Evolutionary conservation across 345 rosid genomes (phyloP), one percentile per base, ranked within the genome.

Genomic region (Ricinus communis): DNA sequence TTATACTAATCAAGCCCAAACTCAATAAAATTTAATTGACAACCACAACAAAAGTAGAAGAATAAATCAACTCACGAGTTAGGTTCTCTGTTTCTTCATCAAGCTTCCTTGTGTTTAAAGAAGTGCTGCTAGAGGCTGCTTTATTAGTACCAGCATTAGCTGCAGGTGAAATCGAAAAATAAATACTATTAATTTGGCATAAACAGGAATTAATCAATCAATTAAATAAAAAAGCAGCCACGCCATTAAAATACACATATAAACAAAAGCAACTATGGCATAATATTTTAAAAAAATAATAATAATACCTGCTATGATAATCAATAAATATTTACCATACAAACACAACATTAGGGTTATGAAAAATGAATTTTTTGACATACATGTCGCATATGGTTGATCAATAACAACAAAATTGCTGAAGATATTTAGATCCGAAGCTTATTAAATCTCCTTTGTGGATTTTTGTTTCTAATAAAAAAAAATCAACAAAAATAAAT

Each of bases 41-140:
- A 43, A 21, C 16, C 25, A 33, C 19, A 62, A n/a, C 25, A 25
- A 16, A 52, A 43, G 51, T 53, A 31, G 19, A 16, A 6, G 5
- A 36, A 59, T 15, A 28, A 11, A 38, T 45, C 1, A 15, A 84
- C 97, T 83, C 78, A 92, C 99, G 99, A 78, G 97, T 40, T 53
- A 95, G 93, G 54, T 87, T 95, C 85, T 95, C 99, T 9, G 93
- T 88, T 71, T 93, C 98, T 24, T 95, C 98, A 77, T 92, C 97
- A 70, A 92, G 97, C 87, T 85, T 89, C 84, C 89, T 92, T 7
- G 99, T 95, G 81, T 95, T 95, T 72, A 95, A 65, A 68, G 98
- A 71, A 56, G 99, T 90, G 78, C 97, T 77, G 78, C 97, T 92
- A 11, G 98, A 92, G 38, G 99, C 97, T 2, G 99, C 94, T 79